Evolutionary conservation across 1,139 yeast species (phyloP), one percentile per base, ranked within the genome.

Genomic region (Kodamaea derodonti): DNA sequence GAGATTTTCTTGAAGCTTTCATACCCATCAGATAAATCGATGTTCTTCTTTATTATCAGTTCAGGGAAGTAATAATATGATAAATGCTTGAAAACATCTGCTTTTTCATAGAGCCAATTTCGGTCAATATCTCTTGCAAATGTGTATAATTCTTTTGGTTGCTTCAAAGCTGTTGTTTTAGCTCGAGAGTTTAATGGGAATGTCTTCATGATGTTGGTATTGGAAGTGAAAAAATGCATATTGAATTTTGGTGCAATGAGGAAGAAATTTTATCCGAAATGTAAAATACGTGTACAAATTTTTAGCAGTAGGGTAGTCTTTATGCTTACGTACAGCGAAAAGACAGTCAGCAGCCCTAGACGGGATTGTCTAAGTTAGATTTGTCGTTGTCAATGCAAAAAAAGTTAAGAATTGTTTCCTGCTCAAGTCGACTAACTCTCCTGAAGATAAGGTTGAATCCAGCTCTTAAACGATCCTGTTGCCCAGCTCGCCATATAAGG

Each of bases 51-150:
- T 14, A 84, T 51, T 31, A 69, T 74, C 5, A 78, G 56, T 50
- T 84, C 88, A 4, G 96, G 94, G 29, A 88, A 68, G 55, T 87
- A 92, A 61, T 70, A 88, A 59, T 86, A 86, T 16, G 72, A 62
- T 33, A 85, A 58, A 23, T 51, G 46, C 11, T 54, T 49, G 8
- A 71, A 59, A 31, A 46, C 49, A 32, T 72, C 78, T 42, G 75
- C 80, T 13, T 70, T 57, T 18, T 69, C 72, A 31, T 67, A 63
- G 3, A 55, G 52, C 49, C 58, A 68, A 14, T 52, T 49, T 3
- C 78, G 71, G 7, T 78, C 73, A 11, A 67, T 57, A 43, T 74
- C 75, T 32, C 86, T 60, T 4, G 86, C 75, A 52, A 66, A 86
- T 2, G 75, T 56, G 31, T 73, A 65, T 4, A 86, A 46, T 55